Evolutionary conservation across 148 eudicot genomes (phyloP).

Genomic region (Cornus kousa): DNA sequence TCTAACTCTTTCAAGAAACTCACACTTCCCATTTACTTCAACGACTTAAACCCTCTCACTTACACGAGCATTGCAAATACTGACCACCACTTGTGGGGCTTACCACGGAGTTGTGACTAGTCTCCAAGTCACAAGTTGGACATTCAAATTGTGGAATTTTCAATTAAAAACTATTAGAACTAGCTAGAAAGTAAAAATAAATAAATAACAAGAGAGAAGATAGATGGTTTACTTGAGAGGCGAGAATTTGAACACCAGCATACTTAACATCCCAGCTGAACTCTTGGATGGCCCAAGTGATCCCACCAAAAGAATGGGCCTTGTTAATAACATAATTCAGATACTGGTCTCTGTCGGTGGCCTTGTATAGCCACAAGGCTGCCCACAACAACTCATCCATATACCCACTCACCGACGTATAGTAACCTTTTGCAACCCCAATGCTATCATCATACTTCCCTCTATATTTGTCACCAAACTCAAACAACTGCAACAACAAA

Average conservation of each 20-base stretch:
- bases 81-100: no score
- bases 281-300: neutral
- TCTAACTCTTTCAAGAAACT: no score
- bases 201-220: neutral
- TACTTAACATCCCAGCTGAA: neutral
- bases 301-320: constrained; percentile 1
- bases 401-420: neutral
- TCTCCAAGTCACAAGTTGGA: no score
- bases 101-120: no score
- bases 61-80: no score
- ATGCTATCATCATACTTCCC: neutral
- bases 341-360: neutral
- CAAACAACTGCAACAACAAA: neutral
- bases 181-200: no score
- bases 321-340: neutral
- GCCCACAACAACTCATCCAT: constrained; percentile 4
- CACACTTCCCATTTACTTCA: no score
- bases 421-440: neutral
- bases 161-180: no score
- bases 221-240: neutral
- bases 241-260: neutral
- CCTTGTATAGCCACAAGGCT: constrained; percentile 3
- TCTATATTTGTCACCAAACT: neutral
- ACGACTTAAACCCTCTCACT: no score
- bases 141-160: no score